Evolutionary conservation across 2,329 filamentous ascomycete species (phyloP), one percentile per base, ranked within the genome.

Genomic region (Paecilomyces dactylethromorphus): DNA sequence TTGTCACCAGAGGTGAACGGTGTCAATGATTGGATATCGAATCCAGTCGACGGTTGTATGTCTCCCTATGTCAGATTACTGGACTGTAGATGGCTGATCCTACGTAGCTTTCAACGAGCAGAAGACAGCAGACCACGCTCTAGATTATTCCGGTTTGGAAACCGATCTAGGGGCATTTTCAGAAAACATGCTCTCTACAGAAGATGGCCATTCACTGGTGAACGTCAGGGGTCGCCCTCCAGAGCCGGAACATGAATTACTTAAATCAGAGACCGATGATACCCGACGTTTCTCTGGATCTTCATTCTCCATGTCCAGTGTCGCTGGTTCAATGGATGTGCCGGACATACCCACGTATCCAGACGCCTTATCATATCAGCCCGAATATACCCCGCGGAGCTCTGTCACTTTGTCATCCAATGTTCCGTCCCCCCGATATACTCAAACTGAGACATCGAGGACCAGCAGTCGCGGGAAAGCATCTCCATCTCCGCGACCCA

Each of bases 301-400:
- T 2, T 90, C 88, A 1, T 89, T 89, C 68, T 88, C 87, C 45
- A 82, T 90, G 75, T 90, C 88, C 15, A 89, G 75, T 62, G 75
- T 71, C 21, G 74, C 52, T 21, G 57, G 84, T 0, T 82, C 82
- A 50, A 82, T 86, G 22, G 81, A 80, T 22, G 76, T 88, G 50
- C 87, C 86, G 4, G 87, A 90, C 65, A 84, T 89, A 71, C 81
- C 86, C 55, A 85, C 86, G 3, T 90, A 88, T 69, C 87, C 91
- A 59, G 87, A 91, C 63, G 84, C 88, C 68, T 86, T 87, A 15
- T 78, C 87, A 58, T 69, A 67, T 53, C 64, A 70, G 56, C 75
- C 76, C 52, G 75, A 79, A 66, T 89, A 87, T 68, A 87, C 87
- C 52, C 82, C 84, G 12, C 82, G 82, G 61, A 89, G 85, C 70